phyloP scores from a whole-genome alignment of 2,329 filamentous ascomycete genomes.

The Dactylella cylindrospora region DNA sequence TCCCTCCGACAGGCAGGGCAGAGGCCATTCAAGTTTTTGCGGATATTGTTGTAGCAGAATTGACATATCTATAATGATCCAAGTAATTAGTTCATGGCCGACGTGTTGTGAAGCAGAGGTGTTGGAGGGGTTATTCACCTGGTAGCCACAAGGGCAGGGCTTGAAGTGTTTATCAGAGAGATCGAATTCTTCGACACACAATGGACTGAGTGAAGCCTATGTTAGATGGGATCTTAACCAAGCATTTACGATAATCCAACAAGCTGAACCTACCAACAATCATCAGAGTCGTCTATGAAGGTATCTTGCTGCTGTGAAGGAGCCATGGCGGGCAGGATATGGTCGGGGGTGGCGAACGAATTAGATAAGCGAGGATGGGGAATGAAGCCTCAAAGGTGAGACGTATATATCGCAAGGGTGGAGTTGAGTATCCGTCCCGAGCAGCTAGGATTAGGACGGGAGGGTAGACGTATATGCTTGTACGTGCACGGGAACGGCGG shows the following conservation, averaged over 20 bases:
- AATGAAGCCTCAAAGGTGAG: not conserved
- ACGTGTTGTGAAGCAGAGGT: conserved; percentile 43
- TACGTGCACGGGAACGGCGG: not conserved
- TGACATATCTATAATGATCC: conserved; percentile 75
- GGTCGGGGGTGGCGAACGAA: conserved; percentile 8
- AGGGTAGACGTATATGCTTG: not conserved
- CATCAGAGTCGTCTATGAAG: conserved; percentile 71
- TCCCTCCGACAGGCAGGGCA: conserved; percentile 95
- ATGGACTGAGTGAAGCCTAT: conserved; percentile 65
- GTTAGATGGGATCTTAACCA: conserved; percentile 46
- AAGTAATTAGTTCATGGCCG: not conserved
- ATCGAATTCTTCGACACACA: conserved; percentile 99
- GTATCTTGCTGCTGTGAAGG: conserved; percentile 62
- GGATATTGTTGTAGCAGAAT: conserved; percentile 99
- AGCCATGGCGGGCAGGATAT: conserved; percentile 57
- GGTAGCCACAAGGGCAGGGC: conserved; percentile 95
- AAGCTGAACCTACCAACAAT: conserved; percentile 61
- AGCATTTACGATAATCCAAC: conserved; percentile 2
- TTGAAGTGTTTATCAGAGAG: conserved; percentile 95
- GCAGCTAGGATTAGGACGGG: not conserved
- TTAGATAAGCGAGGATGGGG: not conserved
- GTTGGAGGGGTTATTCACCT: conserved; percentile 62
- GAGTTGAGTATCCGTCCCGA: not conserved
- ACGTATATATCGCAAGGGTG: conserved; percentile 2
- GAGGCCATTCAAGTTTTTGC: conserved; percentile 93